Percentiles rank a stretch among this genome's conserved stretches.
phyloP scores from a whole-genome alignment of 2,329 filamentous ascomycete genomes.

The Aspergillus proliferans region DNA sequence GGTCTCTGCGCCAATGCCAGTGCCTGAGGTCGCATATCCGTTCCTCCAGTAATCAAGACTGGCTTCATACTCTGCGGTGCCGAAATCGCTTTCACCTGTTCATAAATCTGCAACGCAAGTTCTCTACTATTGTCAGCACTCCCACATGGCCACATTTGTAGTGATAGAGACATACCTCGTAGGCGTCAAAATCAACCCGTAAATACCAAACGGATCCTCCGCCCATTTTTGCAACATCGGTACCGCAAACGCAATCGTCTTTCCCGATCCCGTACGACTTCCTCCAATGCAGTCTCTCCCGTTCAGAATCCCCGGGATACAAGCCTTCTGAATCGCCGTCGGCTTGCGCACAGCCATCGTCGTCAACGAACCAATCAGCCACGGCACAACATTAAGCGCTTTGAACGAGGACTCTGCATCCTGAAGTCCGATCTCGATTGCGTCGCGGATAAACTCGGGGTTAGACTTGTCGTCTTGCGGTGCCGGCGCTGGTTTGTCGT shows the following conservation, averaged over 20 bases:
- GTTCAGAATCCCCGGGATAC: constrained; percentile 86
- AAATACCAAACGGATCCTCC: constrained; percentile 85
- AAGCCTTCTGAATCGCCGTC: constrained; percentile 86
- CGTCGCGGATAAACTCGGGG: constrained; percentile 35
- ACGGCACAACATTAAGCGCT: constrained; percentile 68
- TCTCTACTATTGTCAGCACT: constrained; percentile 49
- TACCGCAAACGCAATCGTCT: constrained; percentile 91
- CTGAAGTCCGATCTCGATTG: constrained; percentile 35
- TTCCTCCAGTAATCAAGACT: constrained; percentile 82
- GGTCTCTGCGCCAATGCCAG: constrained; percentile 74
- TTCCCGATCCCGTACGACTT: constrained; percentile 90
- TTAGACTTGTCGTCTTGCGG: constrained; percentile 19
- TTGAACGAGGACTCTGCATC: constrained; percentile 57
- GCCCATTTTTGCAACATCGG: constrained; percentile 93
- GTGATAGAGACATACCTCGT: constrained; percentile 52
- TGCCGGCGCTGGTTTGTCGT: constrained; percentile 11
- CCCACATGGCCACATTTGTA: too few relatives aligned
- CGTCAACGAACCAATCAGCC: constrained; percentile 75
- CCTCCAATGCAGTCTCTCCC: constrained; percentile 93
- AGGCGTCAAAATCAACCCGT: constrained; percentile 80
- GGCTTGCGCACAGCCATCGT: constrained; percentile 78
- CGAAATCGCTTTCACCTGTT: constrained; percentile 91
- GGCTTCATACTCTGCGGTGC: constrained; percentile 81
- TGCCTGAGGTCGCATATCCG: constrained; percentile 87
- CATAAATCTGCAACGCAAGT: constrained; percentile 89